A percentile compares a stretch with the other conserved stretches of the same genome.
phyloP scores from a whole-genome alignment of 345 rosid genomes.

The Adansonia digitata region DNA sequence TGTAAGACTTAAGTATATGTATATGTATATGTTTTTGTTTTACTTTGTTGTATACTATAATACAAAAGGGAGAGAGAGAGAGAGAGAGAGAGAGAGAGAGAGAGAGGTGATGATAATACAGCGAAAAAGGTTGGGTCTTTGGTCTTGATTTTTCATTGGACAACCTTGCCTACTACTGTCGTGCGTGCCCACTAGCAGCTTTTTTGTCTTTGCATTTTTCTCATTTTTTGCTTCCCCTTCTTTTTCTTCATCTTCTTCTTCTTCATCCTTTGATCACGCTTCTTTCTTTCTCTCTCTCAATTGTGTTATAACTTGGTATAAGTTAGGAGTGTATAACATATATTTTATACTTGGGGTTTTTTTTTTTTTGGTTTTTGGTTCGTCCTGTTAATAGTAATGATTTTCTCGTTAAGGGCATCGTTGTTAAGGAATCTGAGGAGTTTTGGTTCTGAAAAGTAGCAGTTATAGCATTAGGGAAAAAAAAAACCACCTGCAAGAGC shows the following conservation, averaged over 20 bases:
- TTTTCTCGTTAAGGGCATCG: slow-evolving; percentile 44
- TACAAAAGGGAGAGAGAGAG: slow-evolving; percentile 19
- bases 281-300: not conserved
- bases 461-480: slow-evolving; percentile 36
- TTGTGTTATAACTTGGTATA: not conserved
- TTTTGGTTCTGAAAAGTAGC: slow-evolving; percentile 39
- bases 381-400: slow-evolving; percentile 31
- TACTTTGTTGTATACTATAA: not conserved
- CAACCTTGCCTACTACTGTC: slow-evolving; percentile 43
- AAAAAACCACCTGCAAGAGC: slow-evolving; percentile 20
- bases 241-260: not conserved
- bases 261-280: not conserved
- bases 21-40: not conserved
- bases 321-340: not conserved
- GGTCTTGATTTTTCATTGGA: slow-evolving; percentile 39
- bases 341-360: slow-evolving; percentile 3
- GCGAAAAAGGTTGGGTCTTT: slow-evolving; percentile 34
- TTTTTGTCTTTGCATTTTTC: slow-evolving; percentile 24
- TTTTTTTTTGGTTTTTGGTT: not conserved
- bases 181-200: slow-evolving; percentile 56
- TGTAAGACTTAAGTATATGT: not conserved
- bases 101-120: slow-evolving; percentile 23
- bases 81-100: slow-evolving; percentile 24
- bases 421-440: slow-evolving; percentile 49
- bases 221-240: not conserved